These are phyloP conservation scores for Trichoderma asperelloides DNA, from an alignment of 495 filamentous ascomycete species.

Conservation along the genomic window DNA sequence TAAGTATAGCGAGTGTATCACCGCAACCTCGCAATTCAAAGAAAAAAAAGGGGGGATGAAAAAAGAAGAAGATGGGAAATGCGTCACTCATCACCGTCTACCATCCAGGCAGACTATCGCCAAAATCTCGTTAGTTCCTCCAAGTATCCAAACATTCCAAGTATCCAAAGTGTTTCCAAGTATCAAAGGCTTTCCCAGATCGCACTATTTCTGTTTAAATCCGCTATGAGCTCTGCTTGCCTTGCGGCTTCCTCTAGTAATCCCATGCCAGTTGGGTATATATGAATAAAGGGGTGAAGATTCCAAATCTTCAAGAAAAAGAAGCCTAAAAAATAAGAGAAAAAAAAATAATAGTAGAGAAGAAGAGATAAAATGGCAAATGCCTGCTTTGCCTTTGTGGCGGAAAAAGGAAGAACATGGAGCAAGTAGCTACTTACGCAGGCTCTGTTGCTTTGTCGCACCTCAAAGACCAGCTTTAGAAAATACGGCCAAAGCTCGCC, in stretches of 20 bases:
- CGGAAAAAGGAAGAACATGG: conserved; percentile 16
- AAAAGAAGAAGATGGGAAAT: background rate
- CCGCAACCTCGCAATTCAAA: background rate
- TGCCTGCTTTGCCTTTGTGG: conserved; percentile 3
- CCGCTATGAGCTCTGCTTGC: conserved; percentile 9
- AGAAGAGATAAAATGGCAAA: conserved; percentile 11
- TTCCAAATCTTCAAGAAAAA: conserved; percentile 10
- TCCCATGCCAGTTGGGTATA: conserved; percentile 14
- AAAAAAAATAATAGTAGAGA: conserved; percentile 16
- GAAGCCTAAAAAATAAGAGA: conserved; percentile 14
- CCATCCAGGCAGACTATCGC: background rate
- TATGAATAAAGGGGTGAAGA: conserved; percentile 14
- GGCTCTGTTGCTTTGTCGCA: conserved; percentile 19
- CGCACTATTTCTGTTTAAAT: conserved; percentile 6
- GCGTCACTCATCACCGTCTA: background rate
- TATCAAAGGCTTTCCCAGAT: conserved; percentile 3
- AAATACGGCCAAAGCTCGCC: conserved; percentile 16
- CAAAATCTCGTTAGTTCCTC: background rate
- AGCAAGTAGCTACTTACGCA: conserved; percentile 11
- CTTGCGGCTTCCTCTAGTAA: conserved; percentile 12
- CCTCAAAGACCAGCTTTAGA: conserved; percentile 30
- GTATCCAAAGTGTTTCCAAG: background rate
- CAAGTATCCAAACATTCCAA: background rate
- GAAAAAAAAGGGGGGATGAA: background rate
- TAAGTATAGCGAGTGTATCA: background rate